Base-by-base conservation (phyloP, 2,329 filamentous ascomycete genomes). In the Stachybotrys echinatus region DNA sequence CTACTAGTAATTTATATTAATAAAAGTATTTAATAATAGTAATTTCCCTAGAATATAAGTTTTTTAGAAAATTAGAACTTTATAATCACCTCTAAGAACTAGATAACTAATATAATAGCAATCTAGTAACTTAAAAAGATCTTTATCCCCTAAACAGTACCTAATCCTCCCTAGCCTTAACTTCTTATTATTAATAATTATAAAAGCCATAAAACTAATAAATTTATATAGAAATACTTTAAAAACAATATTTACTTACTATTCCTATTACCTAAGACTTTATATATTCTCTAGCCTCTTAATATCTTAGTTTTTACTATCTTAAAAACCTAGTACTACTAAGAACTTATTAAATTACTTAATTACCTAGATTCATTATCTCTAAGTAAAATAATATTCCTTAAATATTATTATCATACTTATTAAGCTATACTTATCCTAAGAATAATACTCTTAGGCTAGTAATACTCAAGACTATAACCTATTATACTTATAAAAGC, bases 1-100 rank as follows among this genome's bases (percentile, higher is more conserved):
- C 49, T 50, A 10, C 46, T 59, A 10, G 53, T 62, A 23, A 60
- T 62, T 37, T 61, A 56, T 40, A 58, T 55, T 39, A 54, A 54
- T 1, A 44, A 54, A 49, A 48, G 14, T 17, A 48, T 62, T 4
- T 42, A 59, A 52, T 23, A 53, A 5, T 39, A 54, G 23, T 60
- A 43, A 54, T 61, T 59, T 52, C 48, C 20, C n/a, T 20, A 43
- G 7, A 17, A 40, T 7, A n/a, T 17, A 8, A n/a, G 17, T n/a
- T n/a, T 40, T n/a, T n/a, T 40, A 8, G 7, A 43, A 23, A 7
- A 10, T n/a, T 43, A 22, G 20, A 22, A 22, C 38, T 42, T 42
- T n/a, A 42, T n/a, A 42, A 17, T 42, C n/a, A n/a, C n/a, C 17
- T 18, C 38, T 42, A 43, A 43, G 20, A 22, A 20, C 18, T 43